These are phyloP conservation scores for Termitomyces sp. DNA, from an alignment of 768 basidiomycete genomes.

Conservation along the genomic window DNA sequence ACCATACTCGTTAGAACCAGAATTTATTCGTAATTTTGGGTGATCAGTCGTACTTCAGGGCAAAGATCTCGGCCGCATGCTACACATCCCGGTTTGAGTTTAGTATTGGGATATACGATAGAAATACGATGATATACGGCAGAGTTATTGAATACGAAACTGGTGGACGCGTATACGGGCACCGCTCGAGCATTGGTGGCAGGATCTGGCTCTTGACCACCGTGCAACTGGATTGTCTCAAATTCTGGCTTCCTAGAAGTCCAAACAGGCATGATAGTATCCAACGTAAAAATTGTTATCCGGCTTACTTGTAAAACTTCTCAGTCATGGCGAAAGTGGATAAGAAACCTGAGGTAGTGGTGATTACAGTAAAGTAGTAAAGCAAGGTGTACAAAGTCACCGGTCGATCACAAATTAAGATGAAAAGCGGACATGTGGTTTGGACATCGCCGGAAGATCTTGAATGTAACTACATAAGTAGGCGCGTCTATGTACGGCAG, in stretches of 20 bases:
- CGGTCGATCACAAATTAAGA: not conserved
- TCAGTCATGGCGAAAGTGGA: not conserved
- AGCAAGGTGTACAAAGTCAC: not conserved
- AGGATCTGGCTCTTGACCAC: slow-evolving; percentile 61
- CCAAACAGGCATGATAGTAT: not conserved
- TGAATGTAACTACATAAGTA: too few species aligned
- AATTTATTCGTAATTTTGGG: not conserved
- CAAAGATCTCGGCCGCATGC: slow-evolving; percentile 75
- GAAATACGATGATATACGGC: slow-evolving; percentile 5
- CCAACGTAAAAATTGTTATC: not conserved
- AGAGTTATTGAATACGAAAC: slow-evolving; percentile 71
- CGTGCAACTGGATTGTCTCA: slow-evolving; percentile 79
- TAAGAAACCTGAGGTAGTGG: not conserved
- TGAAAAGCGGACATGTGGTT: too few species aligned
- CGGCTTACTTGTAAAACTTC: not conserved
- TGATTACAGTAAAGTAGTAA: not conserved
- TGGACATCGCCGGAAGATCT: too few species aligned
- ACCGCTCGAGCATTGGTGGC: slow-evolving; percentile 71
- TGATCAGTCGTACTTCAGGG: slow-evolving; percentile 38
- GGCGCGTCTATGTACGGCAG: too few species aligned
- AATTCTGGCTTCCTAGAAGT: slow-evolving; percentile 57
- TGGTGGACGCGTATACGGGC: slow-evolving; percentile 74
- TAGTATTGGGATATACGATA: not conserved
- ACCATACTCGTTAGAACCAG: not conserved
- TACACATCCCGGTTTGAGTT: slow-evolving; percentile 16